Evolutionary conservation across 1,284 basidiomycete species (phyloP), one percentile per base, ranked within the genome.

Genomic region (Neolentinus lepideus): DNA sequence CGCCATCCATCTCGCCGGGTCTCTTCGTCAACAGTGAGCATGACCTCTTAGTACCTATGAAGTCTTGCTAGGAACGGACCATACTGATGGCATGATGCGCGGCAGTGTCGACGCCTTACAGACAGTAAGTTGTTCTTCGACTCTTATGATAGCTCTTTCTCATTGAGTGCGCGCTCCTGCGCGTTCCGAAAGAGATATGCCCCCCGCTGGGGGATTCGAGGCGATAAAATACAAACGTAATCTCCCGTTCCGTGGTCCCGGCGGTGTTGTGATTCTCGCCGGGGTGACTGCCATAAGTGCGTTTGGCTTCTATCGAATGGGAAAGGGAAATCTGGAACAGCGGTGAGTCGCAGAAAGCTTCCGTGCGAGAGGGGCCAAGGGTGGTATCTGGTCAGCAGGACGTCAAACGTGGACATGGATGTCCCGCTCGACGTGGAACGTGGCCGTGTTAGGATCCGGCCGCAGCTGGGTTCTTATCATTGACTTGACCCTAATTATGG

Each of bases 201-300:
- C 95, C 64, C 95, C 96, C 48, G 66, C 85, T 51, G 95, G 94
- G 61, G 96, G 96, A 3, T 99, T 97, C 75, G 92, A 92, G 69
- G 75, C 89, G 48, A 77, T 99, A 76, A 90, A 90, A 72, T 99
- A 98, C 83, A 96, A 95, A 75, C 90, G 96, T 60, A 96, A 96
- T 74, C 81, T 99, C 58, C 95, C 97, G 52, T 79, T 92, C 67
- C 85, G 91, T 63, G 97, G 97, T 9, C 94, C 94, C 51, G 87
- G 92, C 54, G 94, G 94, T 31, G 75, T 89, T 56, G 86, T 84
- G 62, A 86, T 98, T 67, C 90, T 99, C 63, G 89, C 84, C 58
- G 88, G 85, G 47, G 87, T 95, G 62, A 82, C 87, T 61, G 88
- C 84, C 59, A 78, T 98, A 64, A 96, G 92, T 73, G 85, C 82